Conservation (phyloP, 108 stramenopile species). For the Seminavis robusta region DNA sequence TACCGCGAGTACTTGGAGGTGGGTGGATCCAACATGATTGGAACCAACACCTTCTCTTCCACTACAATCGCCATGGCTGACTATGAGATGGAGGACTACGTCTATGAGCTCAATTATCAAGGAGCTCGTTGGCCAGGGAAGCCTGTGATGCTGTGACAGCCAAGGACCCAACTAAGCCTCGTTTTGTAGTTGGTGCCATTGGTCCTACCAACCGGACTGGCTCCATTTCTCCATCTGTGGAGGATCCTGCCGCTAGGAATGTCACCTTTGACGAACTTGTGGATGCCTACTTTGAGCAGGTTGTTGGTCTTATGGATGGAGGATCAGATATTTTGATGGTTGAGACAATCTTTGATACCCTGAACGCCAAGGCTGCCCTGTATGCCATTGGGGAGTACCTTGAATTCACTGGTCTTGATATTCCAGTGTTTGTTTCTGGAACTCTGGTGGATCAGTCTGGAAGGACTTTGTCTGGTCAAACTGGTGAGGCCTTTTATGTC, state of each 20-base stretch:
- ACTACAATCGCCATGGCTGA: slow-evolving; percentile 99
- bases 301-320: slow-evolving; percentile 94
- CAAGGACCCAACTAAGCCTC: slow-evolving; percentile 90
- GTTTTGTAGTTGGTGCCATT: slow-evolving; percentile 96
- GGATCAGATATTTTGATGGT: slow-evolving; percentile 96
- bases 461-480: slow-evolving; percentile 97
- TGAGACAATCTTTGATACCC: slow-evolving; percentile 98
- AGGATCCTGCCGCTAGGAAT: slow-evolving; percentile 93
- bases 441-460: slow-evolving; percentile 98
- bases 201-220: slow-evolving; percentile 98
- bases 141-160: slow-evolving; percentile 95
- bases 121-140: slow-evolving; percentile 93
- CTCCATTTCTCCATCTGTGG: slow-evolving; percentile 95
- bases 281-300: slow-evolving; percentile 94
- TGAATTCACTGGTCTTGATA: slow-evolving; percentile 86
- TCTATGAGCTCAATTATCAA: slow-evolving; percentile 95
- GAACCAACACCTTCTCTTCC: slow-evolving; percentile 97
- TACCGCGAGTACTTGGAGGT: slow-evolving; percentile 91
- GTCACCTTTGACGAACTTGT: slow-evolving; percentile 99
- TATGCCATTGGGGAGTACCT: slow-evolving; percentile 92
- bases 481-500: slow-evolving; percentile 97
- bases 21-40: slow-evolving; percentile 93
- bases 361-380: slow-evolving; percentile 97
- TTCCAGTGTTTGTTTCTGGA: slow-evolving; percentile 97
- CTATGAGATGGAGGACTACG: slow-evolving; percentile 95